Evolutionary conservation across 1,284 basidiomycete species (phyloP), one percentile per base, ranked within the genome.

Genomic region (Xanthoconium separans): DNA sequence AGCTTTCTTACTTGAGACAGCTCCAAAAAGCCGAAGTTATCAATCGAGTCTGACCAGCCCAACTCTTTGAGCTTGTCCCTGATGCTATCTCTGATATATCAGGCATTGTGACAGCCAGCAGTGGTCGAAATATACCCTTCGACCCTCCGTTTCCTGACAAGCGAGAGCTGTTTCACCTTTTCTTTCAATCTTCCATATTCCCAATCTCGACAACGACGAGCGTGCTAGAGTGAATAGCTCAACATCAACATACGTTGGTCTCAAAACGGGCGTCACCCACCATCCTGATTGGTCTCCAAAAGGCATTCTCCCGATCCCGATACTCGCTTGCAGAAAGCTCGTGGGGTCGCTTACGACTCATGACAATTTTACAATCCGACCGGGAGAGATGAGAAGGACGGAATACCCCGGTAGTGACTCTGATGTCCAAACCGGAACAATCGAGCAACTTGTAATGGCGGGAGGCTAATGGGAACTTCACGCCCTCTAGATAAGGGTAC

Each of bases 1-100:
- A 39, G 31, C 24, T 42, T 61, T 6, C 30, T 54, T 7, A 58
- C 61, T 50, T 63, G 13, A 1, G 58, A 58, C 13, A 58, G 33
- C 7, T 0, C 16, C 40, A 37, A 29, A 33, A 64, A 29, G 10
- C 1, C 1, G 4, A 6, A 0, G 22, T 27, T 4, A 22, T 12
- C 7, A 4, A 5, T 0, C 4, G n/a, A 16, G 3, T 39, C n/a
- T 18, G 9, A 9, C 59, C 46, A 58, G 13, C 50, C 56, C 24
- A 44, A 4, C 12, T 40, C 43, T 9, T 4, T 6, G 24, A 61
- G 47, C 30, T n/a, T 46, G 27, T 1, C 1, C 15, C 40, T 44
- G 34, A 60, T 60, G 6, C 60, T 65, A 18, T 40, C 13, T 20
- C 39, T 6, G 12, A 40, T 9, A n/a, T 60, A 20, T 60, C 22